Base-by-base conservation (phyloP, 2,329 filamentous ascomycete genomes). In the Xylaria digitata region DNA sequence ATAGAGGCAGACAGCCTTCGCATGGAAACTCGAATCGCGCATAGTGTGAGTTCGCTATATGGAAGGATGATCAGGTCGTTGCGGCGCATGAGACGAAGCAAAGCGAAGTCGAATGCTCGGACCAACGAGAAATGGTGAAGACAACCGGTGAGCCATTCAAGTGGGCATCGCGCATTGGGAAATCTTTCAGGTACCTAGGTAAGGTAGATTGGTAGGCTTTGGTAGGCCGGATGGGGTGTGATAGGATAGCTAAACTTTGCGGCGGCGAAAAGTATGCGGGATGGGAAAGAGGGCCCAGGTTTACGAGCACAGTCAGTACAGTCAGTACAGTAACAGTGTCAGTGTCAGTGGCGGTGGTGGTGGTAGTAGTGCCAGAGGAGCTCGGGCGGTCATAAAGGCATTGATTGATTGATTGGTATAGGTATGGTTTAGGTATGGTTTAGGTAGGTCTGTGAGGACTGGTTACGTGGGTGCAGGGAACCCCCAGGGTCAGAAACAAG, bases 1-100 rank as follows among this genome's bases (percentile, higher is more conserved):
- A 69, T 34, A 56, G 65, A 68, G 68, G 70, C 70, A 69, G 63
- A 49, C 57, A 65, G 71, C 70, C 68, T 68, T 67, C 59, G 65
- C 32, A 68, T 62, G 21, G 49, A 45, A 17, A 64, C 64, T 69
- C 63, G 70, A 63, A 61, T 61, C 66, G 66, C 66, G 70, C 71
- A 73, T 72, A 71, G 66, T 72, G 67, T 68, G 69, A 49, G 46
- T 54, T 68, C 67, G 65, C 42, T 54, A 68, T 49, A 40, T 54
- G 46, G 54, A 56, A 55, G 53, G 58, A 26, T 56, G 58, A 32
- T 59, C 50, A 61, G 53, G 60, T 61, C 42, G 67, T 48, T 66
- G 63, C 62, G 67, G 69, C 62, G 62, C 55, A 66, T 61, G 43
- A 58, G 62, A 65, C 54, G 56, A 50, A 26, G 49, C 58, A 50